Evolutionary conservation across 2,329 filamentous ascomycete species (phyloP), one percentile per base, ranked within the genome.

Genomic region (Corinectria fuckeliana): DNA sequence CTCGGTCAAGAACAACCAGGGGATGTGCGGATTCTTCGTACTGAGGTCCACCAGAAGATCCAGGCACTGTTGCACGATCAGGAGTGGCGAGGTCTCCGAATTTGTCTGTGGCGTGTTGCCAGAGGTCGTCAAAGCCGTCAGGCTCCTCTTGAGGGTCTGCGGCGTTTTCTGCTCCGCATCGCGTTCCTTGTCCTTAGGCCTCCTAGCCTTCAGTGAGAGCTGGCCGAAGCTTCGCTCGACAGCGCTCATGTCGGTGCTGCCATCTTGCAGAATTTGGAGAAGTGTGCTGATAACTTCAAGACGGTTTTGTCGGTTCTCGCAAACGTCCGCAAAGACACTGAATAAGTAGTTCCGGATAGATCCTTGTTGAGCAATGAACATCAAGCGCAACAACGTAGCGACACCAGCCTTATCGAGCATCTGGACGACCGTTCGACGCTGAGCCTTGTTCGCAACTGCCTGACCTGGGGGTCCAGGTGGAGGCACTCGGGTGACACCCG

Each of bases 391-490:
- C 30, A 99, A 81, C n/a, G 95, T 98, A 23, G 96, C 95, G 65
- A 99, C 89, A 23, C 96, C 95, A 45, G 93, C 86, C 77, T 97
- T 97, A 76, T 99, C 95, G 26, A 99, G 86, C 90, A 99, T 97
- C 74, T 99, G 95, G 21, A 97, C 91, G 58, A 96, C 91, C 20
- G 92, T 89, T 61, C 91, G 90, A 57, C 91, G 88, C 69, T 91
- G 89, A 34, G 82, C 78, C 78, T 93, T 94, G 73, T 83, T 85
- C 65, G 86, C 77, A 65, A 68, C 72, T 58, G 76, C 75, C 42
- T 80, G 80, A 54, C 80, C 82, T 6, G 69, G 55, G 9, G 65
- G 69, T n/a, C 58, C 66, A 36, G 60, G 60, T 30, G 64, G 65
- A 11, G 63, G 58, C 5, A 56, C 58, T 52, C 63, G 65, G 25